phyloP scores from a whole-genome alignment of 768 basidiomycete genomes.

The Pisolithus sp. region DNA sequence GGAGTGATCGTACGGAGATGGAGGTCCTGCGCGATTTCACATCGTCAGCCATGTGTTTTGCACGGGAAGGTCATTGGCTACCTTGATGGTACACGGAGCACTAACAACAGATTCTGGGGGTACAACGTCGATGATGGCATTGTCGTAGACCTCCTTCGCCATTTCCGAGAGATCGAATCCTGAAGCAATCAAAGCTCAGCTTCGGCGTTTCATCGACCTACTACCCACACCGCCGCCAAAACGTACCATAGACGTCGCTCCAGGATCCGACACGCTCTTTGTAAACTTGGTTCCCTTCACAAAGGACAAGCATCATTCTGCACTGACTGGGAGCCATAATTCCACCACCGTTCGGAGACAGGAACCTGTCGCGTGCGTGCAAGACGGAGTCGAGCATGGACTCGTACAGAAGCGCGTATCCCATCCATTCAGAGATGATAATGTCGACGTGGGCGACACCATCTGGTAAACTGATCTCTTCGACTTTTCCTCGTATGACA shows the following conservation, averaged over 20 bases:
- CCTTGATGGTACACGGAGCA: constrained; percentile 61
- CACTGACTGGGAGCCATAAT: constrained; percentile 91
- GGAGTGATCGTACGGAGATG: constrained; percentile 56
- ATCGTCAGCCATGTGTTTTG: not conserved
- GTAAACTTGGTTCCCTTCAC: constrained; percentile 66
- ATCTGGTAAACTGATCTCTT: constrained; percentile 76
- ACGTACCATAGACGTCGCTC: constrained; percentile 83
- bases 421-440: constrained; percentile 99
- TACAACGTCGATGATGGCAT: constrained; percentile 81
- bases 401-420: constrained; percentile 85
- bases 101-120: constrained; percentile 59
- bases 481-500: constrained; percentile 86
- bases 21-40: constrained; percentile 53
- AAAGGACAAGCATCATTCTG: constrained; percentile 76
- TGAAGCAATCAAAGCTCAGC: constrained; percentile 21
- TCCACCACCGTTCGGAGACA: constrained; percentile 65
- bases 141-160: constrained; percentile 66
- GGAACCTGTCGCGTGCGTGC: constrained; percentile 79
- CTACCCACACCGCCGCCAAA: not conserved
- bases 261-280: constrained; percentile 87
- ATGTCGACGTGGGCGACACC: constrained; percentile 77
- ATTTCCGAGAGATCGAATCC: constrained; percentile 88
- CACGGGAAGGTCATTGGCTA: constrained; percentile 23
- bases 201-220: no score
- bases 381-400: constrained; percentile 97